phyloP scores from a whole-genome alignment of 78 protist genomes.

The Dictyostelium purpureum region DNA sequence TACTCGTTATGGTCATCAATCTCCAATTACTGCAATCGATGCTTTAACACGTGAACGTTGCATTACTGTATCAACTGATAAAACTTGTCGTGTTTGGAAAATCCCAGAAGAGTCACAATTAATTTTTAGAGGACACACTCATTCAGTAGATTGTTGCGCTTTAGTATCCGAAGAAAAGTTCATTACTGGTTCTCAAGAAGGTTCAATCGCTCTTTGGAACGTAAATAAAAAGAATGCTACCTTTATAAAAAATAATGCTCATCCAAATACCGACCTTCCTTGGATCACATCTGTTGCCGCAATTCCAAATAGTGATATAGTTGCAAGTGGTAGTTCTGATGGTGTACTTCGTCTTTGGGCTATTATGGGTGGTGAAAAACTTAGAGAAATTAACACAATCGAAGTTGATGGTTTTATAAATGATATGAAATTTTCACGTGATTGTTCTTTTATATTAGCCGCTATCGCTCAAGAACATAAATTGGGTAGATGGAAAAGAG shows the following conservation, averaged over 20 bases:
- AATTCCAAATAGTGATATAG: slow-evolving; percentile 40
- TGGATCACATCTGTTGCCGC: slow-evolving; percentile 75
- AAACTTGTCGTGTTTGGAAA: slow-evolving; percentile 89
- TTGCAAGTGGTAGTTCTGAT: slow-evolving; percentile 78
- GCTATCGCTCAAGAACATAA: slow-evolving; percentile 87
- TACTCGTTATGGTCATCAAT: slow-evolving; percentile 89
- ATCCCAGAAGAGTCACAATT: slow-evolving; percentile 90
- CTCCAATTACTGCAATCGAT: slow-evolving; percentile 78
- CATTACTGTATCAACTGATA: slow-evolving; percentile 75
- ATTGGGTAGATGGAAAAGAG: slow-evolving; percentile 87
- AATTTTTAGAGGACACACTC: slow-evolving; percentile 73
- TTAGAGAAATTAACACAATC: slow-evolving; percentile 16
- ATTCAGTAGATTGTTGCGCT: slow-evolving; percentile 44
- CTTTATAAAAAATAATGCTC: slow-evolving; percentile 46
- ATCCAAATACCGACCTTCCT: slow-evolving; percentile 3
- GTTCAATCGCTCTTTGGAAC: slow-evolving; percentile 48
- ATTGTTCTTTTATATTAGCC: slow-evolving; percentile 67
- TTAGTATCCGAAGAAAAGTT: slow-evolving; percentile 68
- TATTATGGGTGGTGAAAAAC: slow-evolving; percentile 3
- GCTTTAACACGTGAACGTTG: slow-evolving; percentile 60
- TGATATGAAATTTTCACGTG: slow-evolving; percentile 64
- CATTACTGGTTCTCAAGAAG: slow-evolving; percentile 73
- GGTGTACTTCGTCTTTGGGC: slow-evolving; percentile 78
- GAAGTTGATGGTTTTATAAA: slow-evolving; percentile 83
- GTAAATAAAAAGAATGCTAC: slow-evolving; percentile 31